Evolutionary conservation across 2,329 filamentous ascomycete genomes (phyloP), one percentile per base, ranked within the genome.

Genomic region (Beauveria caledonica): DNA sequence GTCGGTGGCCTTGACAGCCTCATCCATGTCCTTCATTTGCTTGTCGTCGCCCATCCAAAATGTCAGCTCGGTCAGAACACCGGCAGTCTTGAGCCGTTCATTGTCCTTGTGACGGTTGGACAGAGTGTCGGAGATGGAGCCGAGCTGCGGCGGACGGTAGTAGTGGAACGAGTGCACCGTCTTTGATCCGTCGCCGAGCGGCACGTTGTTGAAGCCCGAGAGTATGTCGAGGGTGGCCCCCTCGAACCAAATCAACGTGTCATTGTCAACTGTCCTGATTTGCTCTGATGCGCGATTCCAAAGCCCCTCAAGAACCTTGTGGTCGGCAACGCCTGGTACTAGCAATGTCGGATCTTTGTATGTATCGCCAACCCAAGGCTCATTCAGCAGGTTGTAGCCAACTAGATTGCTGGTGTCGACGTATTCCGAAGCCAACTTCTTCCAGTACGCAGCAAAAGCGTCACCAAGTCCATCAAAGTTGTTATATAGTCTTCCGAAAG

Each of bases 201-300:
- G 64, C 29, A 62, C 64, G 58, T 63, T 61, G 53, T 62, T 62
- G 60, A 65, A 65, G 46, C 62, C 64, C 1, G 64, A 64, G 9
- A 62, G 45, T 19, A 64, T n/a, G 50, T 65, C 64, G 2, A 64
- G 23, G 6, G 64, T 65, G 23, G 52, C 58, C 21, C 64, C 64
- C 39, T 64, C 62, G 25, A 65, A 65, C 64, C 64, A 65, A 44
- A 65, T 62, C n/a, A 65, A 51, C 7, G 64, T 65, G 40, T 64
- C 57, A 5, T 64, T 63, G 58, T 65, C 64, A 15, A 62, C 62
- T 46, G 55, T 54, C 25, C 64, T 62, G 39, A 65, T 65, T 42
- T 63, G 62, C 50, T 44, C 53, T 10, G 62, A 21, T 9, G 61
- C 64, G 21, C 64, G 64, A 39, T 65, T 64, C 64, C 64, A 65